Conservation (phyloP, 2,329 filamentous ascomycete species). For the Botrytis deweyae region DNA sequence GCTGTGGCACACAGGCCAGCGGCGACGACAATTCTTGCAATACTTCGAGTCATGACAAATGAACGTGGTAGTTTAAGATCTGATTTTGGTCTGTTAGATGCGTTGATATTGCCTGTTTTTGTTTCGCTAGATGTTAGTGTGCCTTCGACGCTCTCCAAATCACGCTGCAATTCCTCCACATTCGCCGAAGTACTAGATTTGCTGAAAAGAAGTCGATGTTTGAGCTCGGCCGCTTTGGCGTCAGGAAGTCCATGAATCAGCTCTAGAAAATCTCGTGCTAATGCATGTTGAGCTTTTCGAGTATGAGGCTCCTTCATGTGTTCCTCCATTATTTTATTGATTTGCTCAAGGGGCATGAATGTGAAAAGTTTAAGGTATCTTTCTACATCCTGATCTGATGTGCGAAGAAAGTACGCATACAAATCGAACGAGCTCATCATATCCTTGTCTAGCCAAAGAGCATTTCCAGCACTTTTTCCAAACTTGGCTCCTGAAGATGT, state of each 20-base stretch:
- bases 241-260: conserved; percentile 70
- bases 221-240: conserved; percentile 60
- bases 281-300: conserved; percentile 75
- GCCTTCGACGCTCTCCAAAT: not conserved
- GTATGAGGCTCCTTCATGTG: conserved; percentile 68
- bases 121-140: too few species aligned
- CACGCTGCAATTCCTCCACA: not conserved
- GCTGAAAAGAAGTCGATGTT: conserved; percentile 53
- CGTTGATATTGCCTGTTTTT: conserved; percentile 25
- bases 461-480: conserved; percentile 92
- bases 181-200: conserved; percentile 26
- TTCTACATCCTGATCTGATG: conserved; percentile 78
- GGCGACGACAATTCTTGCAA: conserved; percentile 59
- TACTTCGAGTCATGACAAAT: conserved; percentile 54
- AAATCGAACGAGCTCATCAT: conserved; percentile 82
- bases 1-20: conserved; percentile 57
- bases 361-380: conserved; percentile 85
- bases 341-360: conserved; percentile 72
- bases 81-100: conserved; percentile 51
- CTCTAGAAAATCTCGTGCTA: conserved; percentile 79
- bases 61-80: conserved; percentile 60
- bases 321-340: conserved; percentile 63
- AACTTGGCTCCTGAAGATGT: conserved; percentile 86
- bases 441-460: conserved; percentile 83
- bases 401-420: conserved; percentile 86